Evolutionary conservation across 73 alveolate species (phyloP), one percentile per base, ranked within the genome.

Genomic region (Stentor roeselii): DNA sequence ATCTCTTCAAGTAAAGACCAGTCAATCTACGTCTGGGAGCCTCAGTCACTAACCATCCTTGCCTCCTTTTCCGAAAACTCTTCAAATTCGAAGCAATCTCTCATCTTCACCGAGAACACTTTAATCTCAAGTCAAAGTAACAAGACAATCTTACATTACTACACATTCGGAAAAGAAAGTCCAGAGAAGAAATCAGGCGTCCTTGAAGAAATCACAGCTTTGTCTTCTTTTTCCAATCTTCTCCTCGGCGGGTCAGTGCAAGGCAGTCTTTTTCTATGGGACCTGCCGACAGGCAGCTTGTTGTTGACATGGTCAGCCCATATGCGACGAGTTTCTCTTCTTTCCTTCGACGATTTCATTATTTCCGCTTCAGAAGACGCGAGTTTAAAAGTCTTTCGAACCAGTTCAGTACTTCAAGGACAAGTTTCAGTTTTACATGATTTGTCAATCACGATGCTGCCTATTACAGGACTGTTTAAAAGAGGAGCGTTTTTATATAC

Each of bases 21-120:
- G 67, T 21, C 30, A 11, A 67, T 67, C 37, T 67, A 67, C 37
- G 34, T 67, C 37, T 67, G 80, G 80, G 80, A 67, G 80, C 80
- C 80, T 67, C 41, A 36, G 42, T 21, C 80, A 2, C 2, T 67
- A 67, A 11, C 80, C 21, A n/a, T 67, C 80, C 80, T 67, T 21
- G 80, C 37, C 37, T 21, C 15, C 2, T 67, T 67, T 32, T 27
- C 41, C 37, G 80, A 67, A 67, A 67, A 21, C 80, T 11, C 21
- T 67, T 67, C 80, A 27, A 15, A 21, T 11, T 40, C 21, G 42
- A 67, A 67, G 80, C 80, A 67, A 67, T 21, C 41, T 40, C 34
- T 67, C 21, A 2, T 40, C 34, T 32, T 67, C 80, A 21, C 37
- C 2, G 14, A n/a, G 11, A 67, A 67, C 41, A 30, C 41, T 11